Evolutionary conservation across 2,329 filamentous ascomycete genomes (phyloP).

Genomic region (Fusarium ambrosium): DNA sequence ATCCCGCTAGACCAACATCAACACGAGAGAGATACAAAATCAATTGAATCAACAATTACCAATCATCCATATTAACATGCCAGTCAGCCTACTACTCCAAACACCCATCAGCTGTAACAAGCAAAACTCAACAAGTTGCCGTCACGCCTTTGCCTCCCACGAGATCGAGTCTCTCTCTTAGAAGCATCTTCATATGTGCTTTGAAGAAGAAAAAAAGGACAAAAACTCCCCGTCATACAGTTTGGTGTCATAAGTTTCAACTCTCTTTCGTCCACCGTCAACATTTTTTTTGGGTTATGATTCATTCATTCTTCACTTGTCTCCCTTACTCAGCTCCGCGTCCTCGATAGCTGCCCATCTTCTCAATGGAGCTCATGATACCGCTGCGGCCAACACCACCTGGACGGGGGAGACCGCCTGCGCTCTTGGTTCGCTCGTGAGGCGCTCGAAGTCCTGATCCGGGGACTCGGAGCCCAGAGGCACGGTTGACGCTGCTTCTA

Average conservation of each 20-base stretch:
- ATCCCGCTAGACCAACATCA: background rate
- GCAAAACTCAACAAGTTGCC: slow-evolving; percentile 30
- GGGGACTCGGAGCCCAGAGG: slow-evolving; percentile 73
- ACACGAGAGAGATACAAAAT: slow-evolving; percentile 13
- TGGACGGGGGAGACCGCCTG: slow-evolving; percentile 62
- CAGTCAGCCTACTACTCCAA: slow-evolving; percentile 16
- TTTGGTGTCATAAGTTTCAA: slow-evolving; percentile 43
- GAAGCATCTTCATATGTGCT: slow-evolving; percentile 30
- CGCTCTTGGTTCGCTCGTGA: slow-evolving; percentile 62
- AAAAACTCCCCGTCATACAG: slow-evolving; percentile 40
- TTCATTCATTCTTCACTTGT: slow-evolving; percentile 11
- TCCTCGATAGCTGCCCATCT: slow-evolving; percentile 78
- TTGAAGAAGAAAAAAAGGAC: slow-evolving; percentile 31
- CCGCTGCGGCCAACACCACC: slow-evolving; percentile 70
- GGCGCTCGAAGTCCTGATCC: slow-evolving; percentile 60
- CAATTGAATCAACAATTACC: slow-evolving; percentile 25
- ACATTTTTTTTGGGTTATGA: slow-evolving; percentile 14
- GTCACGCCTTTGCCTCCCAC: slow-evolving; percentile 27
- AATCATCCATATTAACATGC: slow-evolving; percentile 26
- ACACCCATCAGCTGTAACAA: slow-evolving; percentile 24
- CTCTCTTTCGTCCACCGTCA: slow-evolving; percentile 18
- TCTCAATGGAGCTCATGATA: slow-evolving; percentile 88
- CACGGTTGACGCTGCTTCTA: slow-evolving; percentile 65
- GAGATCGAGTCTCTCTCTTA: slow-evolving; percentile 13
- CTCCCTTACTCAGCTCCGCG: slow-evolving; percentile 51